Evolutionary conservation across 768 basidiomycete genomes (phyloP), one percentile per base, ranked within the genome.

Genomic region (Chiua virens): DNA sequence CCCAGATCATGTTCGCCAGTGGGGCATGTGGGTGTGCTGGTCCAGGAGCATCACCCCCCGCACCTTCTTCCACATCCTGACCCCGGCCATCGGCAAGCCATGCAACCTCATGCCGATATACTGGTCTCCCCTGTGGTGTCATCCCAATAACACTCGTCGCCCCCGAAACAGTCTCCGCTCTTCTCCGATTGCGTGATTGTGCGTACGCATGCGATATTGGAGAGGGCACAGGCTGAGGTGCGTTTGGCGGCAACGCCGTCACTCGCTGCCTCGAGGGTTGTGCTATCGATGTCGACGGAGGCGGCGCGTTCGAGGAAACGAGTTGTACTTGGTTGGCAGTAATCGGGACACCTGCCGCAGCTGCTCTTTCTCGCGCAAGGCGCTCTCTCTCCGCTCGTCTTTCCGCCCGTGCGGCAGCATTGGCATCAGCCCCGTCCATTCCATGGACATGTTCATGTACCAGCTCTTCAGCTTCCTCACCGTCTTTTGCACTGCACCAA

Each of bases 401-500:
- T 48, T 76, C 75, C 22, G 60, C 55, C 13, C 67, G 58, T 37
- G 60, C 61, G 21, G 47, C 52, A 1, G 46, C 52, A 30, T 28
- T 49, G 9, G 48, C 55, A 42, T 59, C 64, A 5, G n/a, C 1
- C 21, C 30, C 53, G n/a, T 67, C 56, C 0, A 14, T 20, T 17
- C 45, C 37, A 22, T 64, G 55, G 23, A 14, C 10, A 27, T 67
- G 47, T n/a, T 73, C 71, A 30, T 71, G 68, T 21, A 59, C 50
- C 0, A 62, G 53, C 8, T 65, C 66, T 10, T 64, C 71, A 0
- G 66, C 68, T 17, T 81, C 79, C 10, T 79, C 79, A 9, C 71
- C 74, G 22, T 82, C 81, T 47, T 78, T 78, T 11, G 83, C 87
- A 53, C 82, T 86, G 62, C 91, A 95, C 93, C 93, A 95, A 65